Conservation (phyloP, 352 stramenopile genomes). For the Phytophthora agathidicida region DNA sequence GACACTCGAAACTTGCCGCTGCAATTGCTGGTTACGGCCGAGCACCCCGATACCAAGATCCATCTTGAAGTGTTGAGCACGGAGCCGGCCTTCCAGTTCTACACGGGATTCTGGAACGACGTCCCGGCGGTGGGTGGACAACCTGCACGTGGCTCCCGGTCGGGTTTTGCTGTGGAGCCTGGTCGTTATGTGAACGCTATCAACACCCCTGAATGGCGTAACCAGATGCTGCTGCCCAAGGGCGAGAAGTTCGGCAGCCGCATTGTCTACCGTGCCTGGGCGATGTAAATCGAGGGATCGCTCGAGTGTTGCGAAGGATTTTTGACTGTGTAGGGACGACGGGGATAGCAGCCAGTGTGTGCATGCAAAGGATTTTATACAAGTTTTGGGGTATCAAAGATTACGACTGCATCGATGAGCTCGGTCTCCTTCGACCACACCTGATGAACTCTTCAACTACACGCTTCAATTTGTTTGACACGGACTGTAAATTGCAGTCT, state of each 20-base stretch:
- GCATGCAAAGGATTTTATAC: too few species aligned
- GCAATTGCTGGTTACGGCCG: constrained; percentile 28
- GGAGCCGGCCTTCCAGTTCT: constrained; percentile 37
- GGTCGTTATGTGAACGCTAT: constrained; percentile 34
- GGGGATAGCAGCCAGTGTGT: too few species aligned
- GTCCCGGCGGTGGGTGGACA: constrained; percentile 29
- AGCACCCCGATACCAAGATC: constrained; percentile 33
- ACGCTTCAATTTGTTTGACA: too few species aligned
- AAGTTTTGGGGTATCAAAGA: too few species aligned
- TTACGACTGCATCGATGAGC: too few species aligned
- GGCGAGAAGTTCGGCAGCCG: constrained; percentile 33
- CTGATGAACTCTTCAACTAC: too few species aligned
- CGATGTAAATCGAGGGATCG: constrained; percentile 13
- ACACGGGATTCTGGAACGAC: constrained; percentile 42
- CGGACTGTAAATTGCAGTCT: too few species aligned
- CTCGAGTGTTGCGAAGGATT: too few species aligned
- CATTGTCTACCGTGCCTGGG: constrained; percentile 34
- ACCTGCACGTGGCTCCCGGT: constrained; percentile 26
- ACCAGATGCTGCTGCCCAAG: constrained; percentile 37
- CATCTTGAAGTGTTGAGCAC: constrained; percentile 35
- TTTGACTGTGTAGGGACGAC: too few species aligned
- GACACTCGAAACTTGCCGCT: constrained; percentile 30
- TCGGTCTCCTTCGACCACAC: too few species aligned
- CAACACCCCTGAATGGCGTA: constrained; percentile 32
- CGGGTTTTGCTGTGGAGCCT: constrained; percentile 33